Evolutionary conservation across 2,329 filamentous ascomycete species (phyloP).

Genomic region (Tolypocladium nubicola): DNA sequence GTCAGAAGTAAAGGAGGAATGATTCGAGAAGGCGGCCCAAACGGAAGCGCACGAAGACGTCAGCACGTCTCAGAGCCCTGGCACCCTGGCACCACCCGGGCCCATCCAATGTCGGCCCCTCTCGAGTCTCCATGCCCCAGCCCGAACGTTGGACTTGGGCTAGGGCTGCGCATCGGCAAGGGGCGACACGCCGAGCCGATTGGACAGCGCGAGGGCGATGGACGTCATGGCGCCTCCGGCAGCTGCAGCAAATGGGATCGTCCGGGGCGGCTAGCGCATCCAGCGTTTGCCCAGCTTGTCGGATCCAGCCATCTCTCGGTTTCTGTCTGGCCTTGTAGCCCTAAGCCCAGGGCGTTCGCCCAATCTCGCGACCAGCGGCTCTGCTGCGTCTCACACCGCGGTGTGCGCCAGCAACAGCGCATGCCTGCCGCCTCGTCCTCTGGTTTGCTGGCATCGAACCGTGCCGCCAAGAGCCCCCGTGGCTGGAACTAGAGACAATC

Average conservation of each 20-base stretch:
- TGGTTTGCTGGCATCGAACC: neutral
- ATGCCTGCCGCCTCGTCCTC: neutral
- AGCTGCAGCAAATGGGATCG: conserved; percentile 3
- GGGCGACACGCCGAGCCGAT: conserved; percentile 4
- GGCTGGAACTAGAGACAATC: neutral
- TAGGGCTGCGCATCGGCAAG: conserved; percentile 4
- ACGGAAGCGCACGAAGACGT: conserved; percentile 1
- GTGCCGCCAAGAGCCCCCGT: neutral
- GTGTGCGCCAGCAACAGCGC: neutral
- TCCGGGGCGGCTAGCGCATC: neutral
- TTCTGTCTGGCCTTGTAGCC: neutral
- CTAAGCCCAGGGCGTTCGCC: neutral
- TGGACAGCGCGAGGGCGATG: conserved; percentile 2
- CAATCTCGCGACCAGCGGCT: neutral
- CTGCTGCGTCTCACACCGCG: neutral
- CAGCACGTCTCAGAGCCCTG: conserved; percentile 5
- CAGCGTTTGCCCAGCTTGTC: conserved; percentile 5
- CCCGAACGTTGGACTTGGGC: neutral
- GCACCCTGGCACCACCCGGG: neutral
- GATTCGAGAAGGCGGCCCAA: conserved; percentile 4
- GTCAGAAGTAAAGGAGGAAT: neutral
- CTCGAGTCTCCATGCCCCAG: neutral
- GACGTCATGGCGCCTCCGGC: conserved; percentile 7
- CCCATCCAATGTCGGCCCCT: neutral
- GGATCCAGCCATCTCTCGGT: conserved; percentile 1